These are phyloP conservation scores for Beauveria caledonica DNA, from an alignment of 2,329 filamentous ascomycete genomes.

Conservation along the genomic window DNA sequence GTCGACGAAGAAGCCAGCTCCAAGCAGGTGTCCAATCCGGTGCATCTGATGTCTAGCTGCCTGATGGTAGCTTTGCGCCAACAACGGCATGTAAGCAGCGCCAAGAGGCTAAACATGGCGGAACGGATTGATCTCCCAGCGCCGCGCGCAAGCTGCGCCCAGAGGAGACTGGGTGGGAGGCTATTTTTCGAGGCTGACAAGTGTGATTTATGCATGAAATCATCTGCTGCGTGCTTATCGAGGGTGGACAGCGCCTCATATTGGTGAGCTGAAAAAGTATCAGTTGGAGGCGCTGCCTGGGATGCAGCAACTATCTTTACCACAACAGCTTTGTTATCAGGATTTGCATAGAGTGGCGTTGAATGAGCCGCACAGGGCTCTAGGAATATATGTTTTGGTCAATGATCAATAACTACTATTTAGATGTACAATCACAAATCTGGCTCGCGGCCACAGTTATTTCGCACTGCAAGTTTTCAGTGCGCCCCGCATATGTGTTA, in stretches of 20 bases:
- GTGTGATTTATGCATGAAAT: not conserved
- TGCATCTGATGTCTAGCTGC: not conserved
- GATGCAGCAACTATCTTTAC: not conserved
- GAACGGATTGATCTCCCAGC: not conserved
- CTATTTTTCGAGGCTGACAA: not conserved
- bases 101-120: not conserved
- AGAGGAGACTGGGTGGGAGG: not conserved
- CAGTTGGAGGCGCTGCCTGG: not conserved
- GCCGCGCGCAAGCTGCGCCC: not conserved
- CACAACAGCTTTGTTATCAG: not conserved
- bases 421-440: too few relatives aligned
- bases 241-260: not conserved
- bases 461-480: too few relatives aligned
- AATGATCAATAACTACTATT: too few relatives aligned
- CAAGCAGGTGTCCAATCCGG: not conserved
- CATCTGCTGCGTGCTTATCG: not conserved
- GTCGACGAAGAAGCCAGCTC: not conserved
- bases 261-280: not conserved
- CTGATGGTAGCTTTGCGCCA: not conserved
- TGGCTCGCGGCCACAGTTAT: too few relatives aligned
- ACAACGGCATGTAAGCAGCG: slow-evolving; percentile 3
- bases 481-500: too few relatives aligned
- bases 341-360: not conserved
- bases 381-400: not conserved
- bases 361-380: not conserved